Evolutionary conservation across 2,329 filamentous ascomycete species (phyloP), one percentile per base, ranked within the genome.

Genomic region (Alternaria metachromatica): DNA sequence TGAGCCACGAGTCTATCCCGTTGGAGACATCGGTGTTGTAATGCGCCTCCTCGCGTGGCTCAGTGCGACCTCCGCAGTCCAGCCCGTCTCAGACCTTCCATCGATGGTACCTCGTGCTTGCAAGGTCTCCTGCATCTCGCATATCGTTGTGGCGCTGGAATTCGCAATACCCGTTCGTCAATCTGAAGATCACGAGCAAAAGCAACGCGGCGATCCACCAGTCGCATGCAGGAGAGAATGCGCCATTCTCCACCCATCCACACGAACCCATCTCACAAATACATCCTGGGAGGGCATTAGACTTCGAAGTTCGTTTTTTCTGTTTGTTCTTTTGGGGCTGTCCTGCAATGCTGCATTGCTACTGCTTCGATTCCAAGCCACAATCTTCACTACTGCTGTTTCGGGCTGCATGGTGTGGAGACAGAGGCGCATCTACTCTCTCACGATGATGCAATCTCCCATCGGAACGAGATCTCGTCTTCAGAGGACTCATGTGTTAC

Each of bases 171-270:
- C 60, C 41, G 55, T 53, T 58, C 55, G 55, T 43, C 33, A 55
- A 37, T 46, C 49, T 37, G 49, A 30, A 46, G 43, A 62, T 62
- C 55, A 44, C 44, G 30, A 58, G n/a, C 9, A 62, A 62, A 62
- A 62, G 46, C 60, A 62, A 62, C 26, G 23, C 15, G 13, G 18
- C 21, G 48, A n/a, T 41, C 15, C 11, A 28, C 21, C 46, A 44
- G 15, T 37, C n/a, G 46, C 20, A 48, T 43, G 43, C 44, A 51
- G 33, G 45, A 23, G 41, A 26, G 26, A 25, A 23, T 25, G 48
- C 50, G 48, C 46, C 41, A 33, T 25, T 33, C 58, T 43, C 51
- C 51, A 55, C 44, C 49, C 49, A 48, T 49, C 33, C 48, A 50
- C 60, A 46, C 18, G 21, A 30, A 44, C 53, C 18, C 21, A 20